Evolutionary conservation across 2,329 filamentous ascomycete species (phyloP), one percentile per base, ranked within the genome.

Genomic region (Cryphonectria radicalis): DNA sequence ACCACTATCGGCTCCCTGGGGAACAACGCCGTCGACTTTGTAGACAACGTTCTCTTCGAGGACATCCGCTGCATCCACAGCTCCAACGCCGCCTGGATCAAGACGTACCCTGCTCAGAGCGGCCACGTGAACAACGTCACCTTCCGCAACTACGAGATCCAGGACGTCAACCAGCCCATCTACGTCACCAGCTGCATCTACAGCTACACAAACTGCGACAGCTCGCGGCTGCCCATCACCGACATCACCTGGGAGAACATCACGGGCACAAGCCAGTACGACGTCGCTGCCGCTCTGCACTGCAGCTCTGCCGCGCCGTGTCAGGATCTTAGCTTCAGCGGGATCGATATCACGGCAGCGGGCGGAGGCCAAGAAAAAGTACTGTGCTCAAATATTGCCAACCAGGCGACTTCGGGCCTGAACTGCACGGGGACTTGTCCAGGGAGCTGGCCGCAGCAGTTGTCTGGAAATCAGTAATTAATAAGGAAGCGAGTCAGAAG

Each of bases 231-330:
- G 57, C 77, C 82, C 66, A 86, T 87, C 70, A 78, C 78, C 53
- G 83, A 86, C 73, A 77, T 87, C 35, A 82, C 79, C 55, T 86
- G 84, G 83, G 80, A 84, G 70, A 87, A 87, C 74, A 81, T 87
- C 67, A 84, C 82, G 1, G 85, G 85, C 7, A 86, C 84, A 3
- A 82, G 80, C 70, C 77, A 82, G 43, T 86, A 85, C 73, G 86
- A 86, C 74, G 80, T 86, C 32, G 84, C 81, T 2, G 80, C 81
- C 8, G 84, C 81, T 5, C 84, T 86, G 62, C 83, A 86, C 76
- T 85, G 83, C 76, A 80, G 79, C 17, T 76, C 79, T 14, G 74
- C 77, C 2, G 80, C 79, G 50, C 85, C 84, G 22, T 87, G 84
- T 74, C 81, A 81, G 25, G 80, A 80, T 5, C 79, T 86, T 62